Conservation (phyloP, 768 basidiomycete species). For the Scleroderma citrinum region DNA sequence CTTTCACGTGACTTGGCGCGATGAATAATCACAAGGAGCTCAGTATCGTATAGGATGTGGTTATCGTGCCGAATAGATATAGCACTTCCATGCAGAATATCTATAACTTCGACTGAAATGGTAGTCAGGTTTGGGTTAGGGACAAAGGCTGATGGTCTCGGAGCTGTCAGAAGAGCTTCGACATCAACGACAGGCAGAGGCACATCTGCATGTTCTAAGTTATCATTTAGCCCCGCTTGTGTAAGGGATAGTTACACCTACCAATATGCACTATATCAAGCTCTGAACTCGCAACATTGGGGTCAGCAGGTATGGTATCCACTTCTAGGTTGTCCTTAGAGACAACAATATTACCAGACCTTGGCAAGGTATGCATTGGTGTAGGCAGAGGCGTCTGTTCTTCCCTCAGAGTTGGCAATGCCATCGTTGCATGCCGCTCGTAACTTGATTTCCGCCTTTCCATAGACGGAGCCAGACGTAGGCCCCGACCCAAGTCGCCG, state of each 20-base stretch:
- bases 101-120: constrained; percentile 71
- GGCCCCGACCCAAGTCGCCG: background rate
- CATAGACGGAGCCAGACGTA: constrained; percentile 21
- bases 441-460: constrained; percentile 65
- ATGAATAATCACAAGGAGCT: constrained; percentile 63
- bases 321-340: background rate
- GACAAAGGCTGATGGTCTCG: constrained; percentile 6
- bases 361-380: constrained; percentile 49
- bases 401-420: constrained; percentile 62
- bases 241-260: constrained; percentile 13
- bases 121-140: constrained; percentile 38
- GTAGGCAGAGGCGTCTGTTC: constrained; percentile 55
- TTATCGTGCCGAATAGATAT: constrained; percentile 39
- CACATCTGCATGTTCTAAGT: constrained; percentile 35
- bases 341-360: constrained; percentile 40
- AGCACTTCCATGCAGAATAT: constrained; percentile 47
- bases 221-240: constrained; percentile 2
- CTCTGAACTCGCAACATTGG: background rate
- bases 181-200: constrained; percentile 47
- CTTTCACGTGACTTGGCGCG: constrained; percentile 59
- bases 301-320: background rate
- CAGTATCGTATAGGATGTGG: constrained; percentile 67
- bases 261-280: constrained; percentile 29
- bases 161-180: constrained; percentile 35
- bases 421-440: constrained; percentile 58